Conservation (phyloP, 1,284 basidiomycete genomes). For the Naganishia cerealis region DNA sequence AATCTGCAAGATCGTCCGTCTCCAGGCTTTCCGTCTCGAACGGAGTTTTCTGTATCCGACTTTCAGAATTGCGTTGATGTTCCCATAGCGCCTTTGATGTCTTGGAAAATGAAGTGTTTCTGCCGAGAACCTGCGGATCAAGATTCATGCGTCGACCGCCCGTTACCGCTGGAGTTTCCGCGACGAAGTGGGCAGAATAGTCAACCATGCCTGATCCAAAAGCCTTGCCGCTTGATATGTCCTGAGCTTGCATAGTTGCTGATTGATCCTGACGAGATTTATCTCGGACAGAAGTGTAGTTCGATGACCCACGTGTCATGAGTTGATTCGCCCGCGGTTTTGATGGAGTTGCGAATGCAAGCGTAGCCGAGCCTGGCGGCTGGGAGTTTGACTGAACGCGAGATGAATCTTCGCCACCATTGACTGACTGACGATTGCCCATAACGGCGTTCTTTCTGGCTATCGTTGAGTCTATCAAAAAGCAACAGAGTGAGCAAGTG, state of each 20-base stretch:
- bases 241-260: background rate
- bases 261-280: background rate
- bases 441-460: background rate
- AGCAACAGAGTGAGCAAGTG: background rate
- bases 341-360: slow-evolving; percentile 29
- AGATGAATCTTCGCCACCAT: slow-evolving; percentile 2
- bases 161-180: slow-evolving; percentile 22
- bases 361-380: background rate
- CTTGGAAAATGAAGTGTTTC: background rate
- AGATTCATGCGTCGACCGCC: slow-evolving; percentile 1
- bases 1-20: slow-evolving; percentile 18
- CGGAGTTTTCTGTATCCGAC: background rate
- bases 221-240: background rate
- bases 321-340: slow-evolving; percentile 22
- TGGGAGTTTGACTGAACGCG: background rate
- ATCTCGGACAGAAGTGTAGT: background rate
- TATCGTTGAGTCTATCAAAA: background rate
- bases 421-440: background rate
- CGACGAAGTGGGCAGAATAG: slow-evolving; percentile 15
- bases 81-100: background rate
- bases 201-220: background rate
- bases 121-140: background rate
- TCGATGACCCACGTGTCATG: background rate
- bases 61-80: background rate
- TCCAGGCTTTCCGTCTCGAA: background rate